These are phyloP conservation scores for Pyricularia sp. DNA, from an alignment of 2,329 filamentous ascomycete species.

Conservation along the genomic window DNA sequence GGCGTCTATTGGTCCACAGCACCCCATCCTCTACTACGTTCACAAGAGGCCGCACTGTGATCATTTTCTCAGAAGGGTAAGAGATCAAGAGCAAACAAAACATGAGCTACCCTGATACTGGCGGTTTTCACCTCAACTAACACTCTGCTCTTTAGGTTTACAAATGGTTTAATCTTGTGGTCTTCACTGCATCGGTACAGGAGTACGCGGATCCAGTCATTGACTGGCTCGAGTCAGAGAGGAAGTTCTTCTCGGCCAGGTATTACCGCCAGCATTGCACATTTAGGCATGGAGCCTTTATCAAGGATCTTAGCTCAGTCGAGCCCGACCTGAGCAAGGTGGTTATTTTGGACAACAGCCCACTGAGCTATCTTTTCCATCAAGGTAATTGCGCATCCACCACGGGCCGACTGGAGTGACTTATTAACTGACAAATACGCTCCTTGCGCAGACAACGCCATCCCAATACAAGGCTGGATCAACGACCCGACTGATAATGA, in stretches of 20 bases:
- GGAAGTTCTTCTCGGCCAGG: slow-evolving; percentile 88
- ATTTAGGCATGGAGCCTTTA: slow-evolving; percentile 88
- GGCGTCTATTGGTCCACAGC: slow-evolving; percentile 66
- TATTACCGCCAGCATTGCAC: slow-evolving; percentile 98
- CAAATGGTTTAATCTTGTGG: slow-evolving; percentile 96
- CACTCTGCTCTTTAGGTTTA: slow-evolving; percentile 47
- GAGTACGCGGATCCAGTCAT: slow-evolving; percentile 98
- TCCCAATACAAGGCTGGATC: slow-evolving; percentile 99
- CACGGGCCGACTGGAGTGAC: neutral
- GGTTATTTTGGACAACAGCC: slow-evolving; percentile 98
- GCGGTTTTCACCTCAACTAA: neutral
- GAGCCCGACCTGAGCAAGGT: slow-evolving; percentile 96
- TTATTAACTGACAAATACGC: neutral
- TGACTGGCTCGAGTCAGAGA: slow-evolving; percentile 94
- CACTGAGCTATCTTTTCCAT: slow-evolving; percentile 96
- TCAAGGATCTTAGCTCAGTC: slow-evolving; percentile 93
- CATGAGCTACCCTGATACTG: neutral
- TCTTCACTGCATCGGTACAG: slow-evolving; percentile 96
- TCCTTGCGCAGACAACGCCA: slow-evolving; percentile 77
- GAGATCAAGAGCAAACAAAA: slow-evolving; percentile 10
- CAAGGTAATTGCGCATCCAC: slow-evolving; percentile 58
- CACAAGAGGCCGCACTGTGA: slow-evolving; percentile 97
- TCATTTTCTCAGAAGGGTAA: slow-evolving; percentile 80
- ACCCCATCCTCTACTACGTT: slow-evolving; percentile 97
- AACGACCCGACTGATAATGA: slow-evolving; percentile 96